phyloP scores from a whole-genome alignment of 176 grass and related monocot genomes.

The Cenchrus fungigraminus region DNA sequence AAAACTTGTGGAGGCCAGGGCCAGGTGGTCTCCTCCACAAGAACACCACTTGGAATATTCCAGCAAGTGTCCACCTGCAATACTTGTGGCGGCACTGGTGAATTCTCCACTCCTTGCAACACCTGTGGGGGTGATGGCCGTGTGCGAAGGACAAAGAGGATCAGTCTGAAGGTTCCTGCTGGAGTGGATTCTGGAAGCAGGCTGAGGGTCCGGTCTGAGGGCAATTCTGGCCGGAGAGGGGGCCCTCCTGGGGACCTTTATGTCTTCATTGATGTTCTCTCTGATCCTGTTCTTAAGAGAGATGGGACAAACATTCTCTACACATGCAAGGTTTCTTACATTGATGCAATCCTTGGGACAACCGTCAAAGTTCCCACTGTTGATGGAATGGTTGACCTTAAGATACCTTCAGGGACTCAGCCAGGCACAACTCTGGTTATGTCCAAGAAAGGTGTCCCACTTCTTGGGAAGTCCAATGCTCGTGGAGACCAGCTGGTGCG shows the following conservation, averaged over 20 bases:
- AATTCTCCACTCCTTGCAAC: conserved; percentile 86
- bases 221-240: conserved; percentile 83
- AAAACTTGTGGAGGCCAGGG: conserved; percentile 92
- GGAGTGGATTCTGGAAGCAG: conserved; percentile 97
- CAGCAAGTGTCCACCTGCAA: conserved; percentile 96
- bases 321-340: conserved; percentile 97
- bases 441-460: conserved; percentile 94
- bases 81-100: conserved; percentile 83
- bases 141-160: conserved; percentile 88
- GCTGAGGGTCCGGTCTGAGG: conserved; percentile 90
- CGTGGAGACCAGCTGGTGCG: conserved; percentile 94
- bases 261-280: conserved; percentile 92
- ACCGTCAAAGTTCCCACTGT: conserved; percentile 95
- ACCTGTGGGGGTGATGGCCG: conserved; percentile 89
- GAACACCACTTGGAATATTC: conserved; percentile 96
- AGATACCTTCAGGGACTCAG: conserved; percentile 92
- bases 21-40: conserved; percentile 83
- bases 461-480: conserved; percentile 83
- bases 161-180: conserved; percentile 93
- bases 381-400: conserved; percentile 85
- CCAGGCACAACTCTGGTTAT: conserved; percentile 90
- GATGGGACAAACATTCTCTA: conserved; percentile 90
- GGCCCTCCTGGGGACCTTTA: conserved; percentile 98
- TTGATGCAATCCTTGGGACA: conserved; percentile 96
- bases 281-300: conserved; percentile 90